Percentiles rank a stretch among this genome's conserved stretches.
phyloP scores from a whole-genome alignment of 306 rosid genomes.

The Castanea sativa region DNA sequence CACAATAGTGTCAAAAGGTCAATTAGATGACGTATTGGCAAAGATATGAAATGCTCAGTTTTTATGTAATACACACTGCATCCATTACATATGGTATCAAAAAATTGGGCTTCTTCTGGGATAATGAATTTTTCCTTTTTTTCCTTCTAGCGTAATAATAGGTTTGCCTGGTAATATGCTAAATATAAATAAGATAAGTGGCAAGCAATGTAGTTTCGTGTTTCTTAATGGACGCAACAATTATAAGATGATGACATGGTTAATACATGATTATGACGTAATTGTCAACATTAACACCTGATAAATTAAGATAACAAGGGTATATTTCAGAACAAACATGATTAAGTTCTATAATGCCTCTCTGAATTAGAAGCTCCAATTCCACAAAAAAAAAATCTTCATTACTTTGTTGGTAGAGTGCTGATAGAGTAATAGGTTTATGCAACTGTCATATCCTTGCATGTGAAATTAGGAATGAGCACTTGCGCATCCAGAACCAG shows the following conservation, averaged over 20 bases:
- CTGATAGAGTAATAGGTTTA: too few relatives aligned
- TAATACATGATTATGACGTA: neutral
- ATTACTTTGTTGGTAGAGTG: too few relatives aligned
- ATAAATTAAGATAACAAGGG: neutral
- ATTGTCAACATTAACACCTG: slow-evolving; percentile 13
- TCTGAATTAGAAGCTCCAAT: too few relatives aligned
- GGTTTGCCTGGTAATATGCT: neutral
- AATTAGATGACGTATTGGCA: slow-evolving; percentile 12
- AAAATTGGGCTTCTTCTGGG: neutral
- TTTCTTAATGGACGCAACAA: neutral
- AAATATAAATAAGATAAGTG: slow-evolving; percentile 5
- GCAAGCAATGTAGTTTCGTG: slow-evolving; percentile 9
- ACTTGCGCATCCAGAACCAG: too few relatives aligned
- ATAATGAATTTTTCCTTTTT: neutral
- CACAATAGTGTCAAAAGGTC: slow-evolving; percentile 12
- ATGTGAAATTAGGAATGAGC: too few relatives aligned
- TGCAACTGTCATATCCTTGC: too few relatives aligned
- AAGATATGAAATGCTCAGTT: neutral
- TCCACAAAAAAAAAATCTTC: too few relatives aligned
- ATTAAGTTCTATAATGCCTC: too few relatives aligned
- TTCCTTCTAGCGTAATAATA: neutral
- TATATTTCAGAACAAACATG: too few relatives aligned
- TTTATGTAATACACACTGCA: neutral
- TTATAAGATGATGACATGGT: neutral
- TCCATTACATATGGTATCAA: slow-evolving; percentile 12